A percentile compares a stretch with the other conserved stretches of the same genome.
Conservation (phyloP, 345 rosid genomes). For the Euphorbia pulcherrima region DNA sequence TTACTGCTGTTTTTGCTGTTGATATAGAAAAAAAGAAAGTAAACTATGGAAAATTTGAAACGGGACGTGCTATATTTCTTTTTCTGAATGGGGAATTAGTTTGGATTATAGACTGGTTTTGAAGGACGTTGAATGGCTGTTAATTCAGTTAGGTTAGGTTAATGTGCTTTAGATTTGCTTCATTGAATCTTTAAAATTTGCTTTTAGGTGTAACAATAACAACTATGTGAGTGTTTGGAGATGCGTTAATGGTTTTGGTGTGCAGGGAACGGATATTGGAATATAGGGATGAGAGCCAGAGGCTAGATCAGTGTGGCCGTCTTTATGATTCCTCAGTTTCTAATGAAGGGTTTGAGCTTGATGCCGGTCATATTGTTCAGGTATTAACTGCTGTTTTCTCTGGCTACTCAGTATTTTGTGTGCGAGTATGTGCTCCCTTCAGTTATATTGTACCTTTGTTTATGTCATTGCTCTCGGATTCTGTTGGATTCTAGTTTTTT, state of each 20-base stretch:
- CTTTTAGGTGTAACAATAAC: not conserved
- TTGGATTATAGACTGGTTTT: not conserved
- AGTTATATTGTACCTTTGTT: not conserved
- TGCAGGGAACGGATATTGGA: conserved; percentile 75
- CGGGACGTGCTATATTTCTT: not conserved
- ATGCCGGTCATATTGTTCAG: conserved; percentile 87
- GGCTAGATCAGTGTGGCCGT: conserved; percentile 89
- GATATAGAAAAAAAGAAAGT: too few species aligned
- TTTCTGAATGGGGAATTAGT: not conserved
- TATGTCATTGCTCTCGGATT: not conserved
- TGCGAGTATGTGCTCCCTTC: not conserved
- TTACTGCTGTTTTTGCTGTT: not conserved
- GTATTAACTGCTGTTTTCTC: conserved; percentile 32
- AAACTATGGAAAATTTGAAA: not conserved
- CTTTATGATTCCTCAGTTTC: conserved; percentile 87
- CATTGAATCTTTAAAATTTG: not conserved
- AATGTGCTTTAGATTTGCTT: not conserved
- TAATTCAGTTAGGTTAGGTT: not conserved
- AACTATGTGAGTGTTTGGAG: conserved; percentile 8
- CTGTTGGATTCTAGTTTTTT: not conserved
- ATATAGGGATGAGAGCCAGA: conserved; percentile 83
- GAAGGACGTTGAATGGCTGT: not conserved
- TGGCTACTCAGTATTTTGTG: not conserved
- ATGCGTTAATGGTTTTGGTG: conserved; percentile 11
- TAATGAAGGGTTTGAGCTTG: conserved; percentile 81